A percentile compares a stretch with the other conserved stretches of the same genome.
Conservation (phyloP, 83 land plant species). For the Isoetes engelmannii region DNA sequence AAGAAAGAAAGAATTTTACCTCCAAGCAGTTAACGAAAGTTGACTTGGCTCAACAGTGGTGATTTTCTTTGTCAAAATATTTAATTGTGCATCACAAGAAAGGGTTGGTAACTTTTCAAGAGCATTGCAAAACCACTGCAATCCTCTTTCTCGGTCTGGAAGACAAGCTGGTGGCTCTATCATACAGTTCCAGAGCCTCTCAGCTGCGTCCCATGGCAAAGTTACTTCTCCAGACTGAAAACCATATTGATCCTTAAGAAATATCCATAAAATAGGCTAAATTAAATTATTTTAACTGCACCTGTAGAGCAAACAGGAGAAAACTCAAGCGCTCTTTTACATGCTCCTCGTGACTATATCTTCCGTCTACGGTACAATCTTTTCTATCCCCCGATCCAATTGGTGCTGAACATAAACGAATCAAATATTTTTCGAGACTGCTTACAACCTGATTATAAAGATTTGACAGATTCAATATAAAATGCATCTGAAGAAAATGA, state of each 20-base stretch:
- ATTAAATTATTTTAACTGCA: neutral
- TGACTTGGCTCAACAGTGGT: slow-evolving; percentile 18
- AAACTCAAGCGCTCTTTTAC: slow-evolving; percentile 30
- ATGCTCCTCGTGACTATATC: slow-evolving; percentile 22
- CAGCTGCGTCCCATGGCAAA: slow-evolving; percentile 21
- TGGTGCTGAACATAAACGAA: neutral
- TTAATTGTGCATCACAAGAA: slow-evolving; percentile 21
- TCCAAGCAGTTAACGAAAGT: slow-evolving; percentile 31
- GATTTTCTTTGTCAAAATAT: slow-evolving; percentile 25
- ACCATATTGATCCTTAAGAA: neutral
- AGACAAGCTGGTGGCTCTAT: slow-evolving; percentile 19
- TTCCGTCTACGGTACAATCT: neutral
- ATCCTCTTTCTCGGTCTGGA: slow-evolving; percentile 26
- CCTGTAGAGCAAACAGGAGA: slow-evolving; percentile 29
- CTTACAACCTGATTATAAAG: slow-evolving; percentile 28
- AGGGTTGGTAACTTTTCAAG: slow-evolving; percentile 22
- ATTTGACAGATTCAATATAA: neutral
- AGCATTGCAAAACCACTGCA: slow-evolving; percentile 31
- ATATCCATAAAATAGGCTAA: neutral
- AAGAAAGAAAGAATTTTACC: slow-evolving; percentile 11
- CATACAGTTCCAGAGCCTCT: slow-evolving; percentile 34
- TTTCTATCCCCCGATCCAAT: no score
- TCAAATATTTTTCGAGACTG: slow-evolving; percentile 23
- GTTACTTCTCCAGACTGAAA: slow-evolving; percentile 22
- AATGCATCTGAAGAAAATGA: neutral